Conservation (phyloP, 129 eudicot genomes). For the Sambucus nigra region DNA sequence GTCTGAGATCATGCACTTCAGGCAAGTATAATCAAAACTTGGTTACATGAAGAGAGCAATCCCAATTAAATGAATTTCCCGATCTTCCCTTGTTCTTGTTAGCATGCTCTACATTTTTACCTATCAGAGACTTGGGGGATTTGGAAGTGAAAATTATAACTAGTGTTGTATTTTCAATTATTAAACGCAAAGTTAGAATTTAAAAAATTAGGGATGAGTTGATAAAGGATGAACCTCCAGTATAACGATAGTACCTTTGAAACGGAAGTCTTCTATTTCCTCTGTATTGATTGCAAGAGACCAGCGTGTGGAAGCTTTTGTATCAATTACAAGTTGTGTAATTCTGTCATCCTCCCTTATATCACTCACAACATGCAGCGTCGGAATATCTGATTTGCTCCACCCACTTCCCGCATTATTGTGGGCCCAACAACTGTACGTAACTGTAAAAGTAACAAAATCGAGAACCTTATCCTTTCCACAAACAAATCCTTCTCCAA, state of each 20-base stretch:
- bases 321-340: conserved; percentile 49
- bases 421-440: conserved; percentile 64
- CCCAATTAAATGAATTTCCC: too few relatives aligned
- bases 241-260: conserved; percentile 46
- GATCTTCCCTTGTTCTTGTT: too few relatives aligned
- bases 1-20: too few relatives aligned
- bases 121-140: too few relatives aligned
- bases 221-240: not conserved
- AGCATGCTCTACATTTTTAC: too few relatives aligned
- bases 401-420: conserved; percentile 45
- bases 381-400: conserved; percentile 58
- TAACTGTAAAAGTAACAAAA: conserved; percentile 71
- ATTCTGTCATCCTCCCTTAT: conserved; percentile 36
- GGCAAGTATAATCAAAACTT: too few relatives aligned
- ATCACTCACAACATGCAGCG: conserved; percentile 42
- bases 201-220: too few relatives aligned
- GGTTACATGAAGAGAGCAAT: too few relatives aligned
- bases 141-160: too few relatives aligned
- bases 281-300: conserved; percentile 70
- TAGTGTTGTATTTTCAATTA: too few relatives aligned
- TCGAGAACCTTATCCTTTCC: conserved; percentile 59
- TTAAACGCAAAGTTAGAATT: too few relatives aligned
- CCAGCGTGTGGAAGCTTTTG: conserved; percentile 77
- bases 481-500: conserved; percentile 72
- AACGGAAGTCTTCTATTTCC: conserved; percentile 63